These are phyloP conservation scores for Parsonsia alboflavescens DNA, from an alignment of 257 asterid species.

Conservation along the genomic window DNA sequence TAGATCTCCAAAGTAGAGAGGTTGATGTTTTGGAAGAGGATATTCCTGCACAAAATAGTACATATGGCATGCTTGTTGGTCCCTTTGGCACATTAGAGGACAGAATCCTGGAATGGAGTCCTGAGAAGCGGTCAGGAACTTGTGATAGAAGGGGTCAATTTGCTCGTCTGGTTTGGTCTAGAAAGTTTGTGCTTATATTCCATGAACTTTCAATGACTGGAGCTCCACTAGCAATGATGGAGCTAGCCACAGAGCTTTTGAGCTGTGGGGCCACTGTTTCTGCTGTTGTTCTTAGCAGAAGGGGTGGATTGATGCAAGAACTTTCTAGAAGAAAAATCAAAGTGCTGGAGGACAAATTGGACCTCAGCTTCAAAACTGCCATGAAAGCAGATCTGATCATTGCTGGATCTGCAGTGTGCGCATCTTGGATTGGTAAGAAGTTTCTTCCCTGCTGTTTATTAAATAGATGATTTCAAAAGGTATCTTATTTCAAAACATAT, in stretches of 20 bases:
- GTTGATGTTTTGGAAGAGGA: conserved; percentile 57
- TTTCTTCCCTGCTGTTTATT: conserved; percentile 5
- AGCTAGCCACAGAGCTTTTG: conserved; percentile 85
- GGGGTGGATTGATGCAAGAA: conserved; percentile 87
- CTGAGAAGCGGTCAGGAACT: conserved; percentile 80
- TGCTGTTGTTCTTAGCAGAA: conserved; percentile 72
- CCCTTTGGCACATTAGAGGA: conserved; percentile 93
- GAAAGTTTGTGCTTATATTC: conserved; percentile 83
- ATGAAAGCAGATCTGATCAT: conserved; percentile 92
- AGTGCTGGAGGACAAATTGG: conserved; percentile 76
- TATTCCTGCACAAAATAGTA: conserved; percentile 63
- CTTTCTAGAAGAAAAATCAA: conserved; percentile 81
- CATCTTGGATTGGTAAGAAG: conserved; percentile 91
- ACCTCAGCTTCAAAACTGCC: conserved; percentile 81
- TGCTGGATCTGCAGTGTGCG: conserved; percentile 95
- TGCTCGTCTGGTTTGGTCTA: conserved; percentile 97
- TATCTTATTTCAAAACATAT: background rate
- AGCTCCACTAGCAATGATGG: conserved; percentile 99
- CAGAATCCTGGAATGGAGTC: conserved; percentile 80
- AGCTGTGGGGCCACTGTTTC: conserved; percentile 96
- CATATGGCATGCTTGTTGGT: conserved; percentile 80
- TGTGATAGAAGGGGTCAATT: conserved; percentile 94
- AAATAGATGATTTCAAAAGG: background rate
- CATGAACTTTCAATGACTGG: conserved; percentile 98
- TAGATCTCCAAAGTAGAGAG: conserved; percentile 37